These are phyloP conservation scores for Sonneratia caseolaris DNA, from an alignment of 345 rosid genomes.

Conservation along the genomic window DNA sequence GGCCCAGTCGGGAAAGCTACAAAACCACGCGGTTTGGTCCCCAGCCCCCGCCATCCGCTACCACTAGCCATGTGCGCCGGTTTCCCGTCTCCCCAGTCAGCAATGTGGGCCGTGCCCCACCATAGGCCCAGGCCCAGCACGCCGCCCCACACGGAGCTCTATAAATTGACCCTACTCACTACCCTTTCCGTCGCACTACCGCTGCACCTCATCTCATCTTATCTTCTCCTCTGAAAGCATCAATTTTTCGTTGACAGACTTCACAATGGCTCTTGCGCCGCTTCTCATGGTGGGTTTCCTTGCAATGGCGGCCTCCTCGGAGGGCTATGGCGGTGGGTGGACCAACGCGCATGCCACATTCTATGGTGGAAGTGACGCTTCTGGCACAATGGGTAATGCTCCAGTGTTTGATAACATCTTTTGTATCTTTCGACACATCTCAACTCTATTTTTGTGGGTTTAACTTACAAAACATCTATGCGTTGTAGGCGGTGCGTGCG, in stretches of 20 bases:
- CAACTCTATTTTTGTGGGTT: neutral
- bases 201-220: conserved; percentile 11
- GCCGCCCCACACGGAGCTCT: conserved; percentile 2
- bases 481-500: conserved; percentile 68
- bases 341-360: conserved; percentile 37
- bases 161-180: conserved; percentile 40
- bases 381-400: conserved; percentile 45
- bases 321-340: conserved; percentile 36
- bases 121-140: neutral
- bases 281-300: conserved; percentile 36
- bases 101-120: conserved; percentile 6
- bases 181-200: conserved; percentile 11
- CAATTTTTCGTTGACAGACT: neutral
- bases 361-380: conserved; percentile 51
- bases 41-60: conserved; percentile 9
- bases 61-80: conserved; percentile 16
- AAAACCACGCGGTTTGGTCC: conserved; percentile 22
- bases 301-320: conserved; percentile 38
- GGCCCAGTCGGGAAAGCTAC: conserved; percentile 31
- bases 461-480: neutral
- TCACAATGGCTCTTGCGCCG: conserved; percentile 32
- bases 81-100: conserved; percentile 14
- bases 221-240: conserved; percentile 11
- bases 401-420: neutral
- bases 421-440: neutral